These are phyloP conservation scores for Phlyctochytrium bullatum DNA, from an alignment of 192 early-diverging fungal species.

Conservation along the genomic window DNA sequence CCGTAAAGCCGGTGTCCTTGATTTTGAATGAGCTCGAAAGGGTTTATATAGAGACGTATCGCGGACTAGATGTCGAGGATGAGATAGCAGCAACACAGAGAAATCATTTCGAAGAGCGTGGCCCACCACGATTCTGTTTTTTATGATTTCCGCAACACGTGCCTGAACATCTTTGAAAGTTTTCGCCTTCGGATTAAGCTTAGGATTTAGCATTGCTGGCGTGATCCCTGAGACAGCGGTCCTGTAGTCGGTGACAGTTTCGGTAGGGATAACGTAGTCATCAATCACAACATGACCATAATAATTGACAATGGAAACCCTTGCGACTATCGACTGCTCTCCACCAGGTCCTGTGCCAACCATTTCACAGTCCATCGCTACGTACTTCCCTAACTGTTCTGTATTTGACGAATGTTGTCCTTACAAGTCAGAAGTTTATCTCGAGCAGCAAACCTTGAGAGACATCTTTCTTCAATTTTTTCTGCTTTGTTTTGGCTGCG, in stretches of 20 bases:
- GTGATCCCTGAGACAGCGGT: constrained; percentile 91
- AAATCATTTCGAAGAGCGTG: constrained; percentile 93
- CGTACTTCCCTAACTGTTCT: constrained; percentile 72
- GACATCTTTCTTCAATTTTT: neutral
- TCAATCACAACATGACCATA: constrained; percentile 85
- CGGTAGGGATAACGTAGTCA: constrained; percentile 76
- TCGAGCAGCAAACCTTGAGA: neutral
- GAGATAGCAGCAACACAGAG: constrained; percentile 68
- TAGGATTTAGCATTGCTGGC: constrained; percentile 60
- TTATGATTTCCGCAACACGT: constrained; percentile 75
- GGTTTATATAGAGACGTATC: constrained; percentile 81
- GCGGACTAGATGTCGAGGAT: constrained; percentile 73
- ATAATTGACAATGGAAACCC: constrained; percentile 93
- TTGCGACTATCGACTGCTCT: constrained; percentile 76
- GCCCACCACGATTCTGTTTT: constrained; percentile 85
- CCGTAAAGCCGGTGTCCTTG: constrained; percentile 68
- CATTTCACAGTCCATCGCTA: constrained; percentile 99
- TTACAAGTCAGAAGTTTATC: too few relatives aligned
- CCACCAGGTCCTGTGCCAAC: constrained; percentile 91
- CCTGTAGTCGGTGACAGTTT: constrained; percentile 88
- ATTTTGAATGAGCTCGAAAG: constrained; percentile 66
- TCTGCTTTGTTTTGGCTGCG: neutral
- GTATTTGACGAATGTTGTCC: neutral
- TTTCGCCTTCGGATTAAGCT: constrained; percentile 46
- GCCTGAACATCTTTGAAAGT: constrained; percentile 79